A percentile compares a stretch with the other conserved stretches of the same genome.
Evolutionary conservation across 2,329 filamentous ascomycete genomes (phyloP).

Genomic region (Tolypocladium inflatum): DNA sequence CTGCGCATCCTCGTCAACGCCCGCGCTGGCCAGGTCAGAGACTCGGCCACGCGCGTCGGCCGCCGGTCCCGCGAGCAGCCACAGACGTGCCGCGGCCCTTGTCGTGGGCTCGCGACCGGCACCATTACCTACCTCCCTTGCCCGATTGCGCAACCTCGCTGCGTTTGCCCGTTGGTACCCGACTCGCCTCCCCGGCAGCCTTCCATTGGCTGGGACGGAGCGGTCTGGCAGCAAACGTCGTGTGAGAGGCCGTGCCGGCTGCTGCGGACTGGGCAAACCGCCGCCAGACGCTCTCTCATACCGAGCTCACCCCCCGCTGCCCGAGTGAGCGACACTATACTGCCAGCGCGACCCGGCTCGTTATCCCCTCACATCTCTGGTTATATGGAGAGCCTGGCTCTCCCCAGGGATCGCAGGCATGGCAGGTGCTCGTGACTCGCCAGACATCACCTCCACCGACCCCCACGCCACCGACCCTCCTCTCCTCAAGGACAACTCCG

Average conservation of each 20-base stretch:
- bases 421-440: not conserved
- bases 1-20: not conserved
- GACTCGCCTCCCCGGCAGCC: not conserved
- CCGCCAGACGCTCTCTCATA: not conserved
- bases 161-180: not conserved
- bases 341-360: not conserved
- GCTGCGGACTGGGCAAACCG: no score
- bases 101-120: not conserved
- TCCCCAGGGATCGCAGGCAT: not conserved
- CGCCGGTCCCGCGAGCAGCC: not conserved
- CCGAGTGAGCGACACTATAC: not conserved
- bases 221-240: not conserved
- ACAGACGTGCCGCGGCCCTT: not conserved
- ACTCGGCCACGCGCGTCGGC: not conserved
- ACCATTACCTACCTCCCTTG: not conserved
- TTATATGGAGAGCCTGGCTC: not conserved
- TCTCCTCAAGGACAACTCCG: slow-evolving; percentile 70
- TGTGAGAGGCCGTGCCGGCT: not conserved
- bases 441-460: slow-evolving; percentile 12
- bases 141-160: not conserved
- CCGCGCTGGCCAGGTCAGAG: not conserved
- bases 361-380: not conserved
- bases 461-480: slow-evolving; percentile 58
- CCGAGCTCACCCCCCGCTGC: not conserved
- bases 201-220: not conserved